phyloP scores from a whole-genome alignment of 768 basidiomycete genomes.

The Boletus fagicola region DNA sequence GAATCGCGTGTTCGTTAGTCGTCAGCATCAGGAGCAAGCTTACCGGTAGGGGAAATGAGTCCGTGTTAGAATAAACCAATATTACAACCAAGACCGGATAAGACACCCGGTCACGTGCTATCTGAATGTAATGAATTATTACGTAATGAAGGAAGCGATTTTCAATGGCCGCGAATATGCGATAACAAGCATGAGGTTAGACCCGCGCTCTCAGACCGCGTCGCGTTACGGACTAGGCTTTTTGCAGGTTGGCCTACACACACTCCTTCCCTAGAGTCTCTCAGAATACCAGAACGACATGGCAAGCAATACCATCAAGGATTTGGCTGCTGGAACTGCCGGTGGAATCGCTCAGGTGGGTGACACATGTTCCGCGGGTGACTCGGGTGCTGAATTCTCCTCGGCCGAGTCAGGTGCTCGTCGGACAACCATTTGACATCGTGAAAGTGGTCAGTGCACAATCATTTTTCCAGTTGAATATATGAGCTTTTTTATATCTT shows the following conservation, averaged over 20 bases:
- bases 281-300: conserved; percentile 21
- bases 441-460: conserved; percentile 82
- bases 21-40: conserved; percentile 7
- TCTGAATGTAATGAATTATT: neutral
- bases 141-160: conserved; percentile 2
- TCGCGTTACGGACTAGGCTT: neutral
- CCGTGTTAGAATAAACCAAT: neutral
- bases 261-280: neutral
- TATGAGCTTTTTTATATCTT: conserved; percentile 13
- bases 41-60: conserved; percentile 11
- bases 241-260: neutral
- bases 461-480: neutral
- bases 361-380: neutral
- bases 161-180: conserved; percentile 26
- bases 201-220: conserved; percentile 1
- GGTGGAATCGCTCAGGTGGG: conserved; percentile 85
- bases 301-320: conserved; percentile 67
- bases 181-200: neutral
- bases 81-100: conserved; percentile 7
- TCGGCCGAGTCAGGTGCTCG: conserved; percentile 58
- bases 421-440: conserved; percentile 95
- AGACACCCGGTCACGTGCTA: conserved; percentile 16
- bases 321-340: conserved; percentile 85
- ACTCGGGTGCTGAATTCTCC: conserved; percentile 1
- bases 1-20: conserved; percentile 4